These are phyloP conservation scores for Tricholoma flavovirens DNA, from an alignment of 768 basidiomycete species.

Conservation along the genomic window DNA sequence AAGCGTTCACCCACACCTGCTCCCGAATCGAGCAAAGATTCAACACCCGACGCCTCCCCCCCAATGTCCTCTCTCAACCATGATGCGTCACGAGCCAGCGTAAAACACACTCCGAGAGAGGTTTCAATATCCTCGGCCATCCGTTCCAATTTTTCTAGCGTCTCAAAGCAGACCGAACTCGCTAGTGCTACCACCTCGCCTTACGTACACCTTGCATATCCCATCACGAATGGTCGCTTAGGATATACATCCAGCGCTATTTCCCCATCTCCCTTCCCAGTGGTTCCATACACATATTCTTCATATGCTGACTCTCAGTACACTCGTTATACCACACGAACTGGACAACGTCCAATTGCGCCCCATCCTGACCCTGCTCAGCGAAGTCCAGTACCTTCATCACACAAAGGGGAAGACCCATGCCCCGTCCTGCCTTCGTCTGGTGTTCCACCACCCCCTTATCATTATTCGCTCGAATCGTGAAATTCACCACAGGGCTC, in stretches of 20 bases:
- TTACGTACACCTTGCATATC: background rate
- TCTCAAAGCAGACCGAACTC: background rate
- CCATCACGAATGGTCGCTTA: background rate
- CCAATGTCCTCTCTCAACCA: slow-evolving; percentile 17
- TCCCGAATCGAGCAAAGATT: slow-evolving; percentile 17
- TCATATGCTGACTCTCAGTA: slow-evolving; percentile 13
- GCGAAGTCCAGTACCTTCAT: slow-evolving; percentile 4
- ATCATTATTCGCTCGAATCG: slow-evolving; percentile 17
- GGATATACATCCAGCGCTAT: background rate
- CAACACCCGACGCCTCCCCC: slow-evolving; percentile 16
- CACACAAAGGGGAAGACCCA: slow-evolving; percentile 10
- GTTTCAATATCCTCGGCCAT: background rate
- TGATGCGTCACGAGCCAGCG: background rate
- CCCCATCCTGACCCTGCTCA: slow-evolving; percentile 5
- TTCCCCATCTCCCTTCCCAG: background rate
- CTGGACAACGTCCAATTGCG: slow-evolving; percentile 6
- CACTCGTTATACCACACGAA: slow-evolving; percentile 9
- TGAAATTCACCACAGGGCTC: background rate
- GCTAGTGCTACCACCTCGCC: background rate
- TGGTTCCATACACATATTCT: slow-evolving; percentile 13
- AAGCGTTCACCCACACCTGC: slow-evolving; percentile 35
- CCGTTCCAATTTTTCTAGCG: background rate
- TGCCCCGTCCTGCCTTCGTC: slow-evolving; percentile 15
- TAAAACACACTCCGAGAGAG: background rate
- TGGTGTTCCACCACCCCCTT: slow-evolving; percentile 5